Base-by-base conservation (phyloP, 1,284 basidiomycete species). In the Singerocomus inundabilis region DNA sequence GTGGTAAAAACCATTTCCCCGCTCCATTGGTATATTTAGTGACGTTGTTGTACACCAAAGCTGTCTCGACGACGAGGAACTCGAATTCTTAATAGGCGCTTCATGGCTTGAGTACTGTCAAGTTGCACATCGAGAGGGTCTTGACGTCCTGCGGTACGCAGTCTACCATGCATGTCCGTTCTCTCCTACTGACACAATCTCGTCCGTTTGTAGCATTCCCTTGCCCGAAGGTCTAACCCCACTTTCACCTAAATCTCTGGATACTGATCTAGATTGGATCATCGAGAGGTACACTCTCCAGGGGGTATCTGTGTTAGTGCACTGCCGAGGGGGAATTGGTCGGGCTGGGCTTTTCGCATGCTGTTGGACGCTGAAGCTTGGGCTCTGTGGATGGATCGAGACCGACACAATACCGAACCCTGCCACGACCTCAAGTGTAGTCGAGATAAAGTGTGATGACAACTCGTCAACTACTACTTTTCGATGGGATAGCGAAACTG, bases 301-400 rank as follows among this genome's bases (percentile, higher is more conserved):
- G 7, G 93, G 94, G 2, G 67, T 79, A 2, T 78, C 84, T 30
- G 80, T 96, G 4, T 79, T 98, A 6, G 90, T 90, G 6, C 96
- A 98, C 61, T 99, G 96, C 67, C 82, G 96, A 25, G 96, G 95
- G 31, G 96, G 96, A 6, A 90, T 99, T 5, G 96, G 96, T 1
- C 81, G 96, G 25, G 96, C 96, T 0, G 95, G 95, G 1, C 78
- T 98, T 35, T 80, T 98, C 31, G 95, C 95, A 1, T 93, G 90
- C 60, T 89, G 88, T 57, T 98, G 96, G 96, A 79, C 92, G 64
- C 75, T 97, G 54, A 95, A 92, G 68, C 84, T 98, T 60, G 95
- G 95, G 6, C 78, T 98, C 15, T 88, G 84, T 57, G 88, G 87
- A 7, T 85, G 84, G 82, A 67, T 80, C 26, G 72, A 73, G 32